These are phyloP conservation scores for Podosphaera xanthii DNA, from an alignment of 2,329 filamentous ascomycete species.

Conservation along the genomic window DNA sequence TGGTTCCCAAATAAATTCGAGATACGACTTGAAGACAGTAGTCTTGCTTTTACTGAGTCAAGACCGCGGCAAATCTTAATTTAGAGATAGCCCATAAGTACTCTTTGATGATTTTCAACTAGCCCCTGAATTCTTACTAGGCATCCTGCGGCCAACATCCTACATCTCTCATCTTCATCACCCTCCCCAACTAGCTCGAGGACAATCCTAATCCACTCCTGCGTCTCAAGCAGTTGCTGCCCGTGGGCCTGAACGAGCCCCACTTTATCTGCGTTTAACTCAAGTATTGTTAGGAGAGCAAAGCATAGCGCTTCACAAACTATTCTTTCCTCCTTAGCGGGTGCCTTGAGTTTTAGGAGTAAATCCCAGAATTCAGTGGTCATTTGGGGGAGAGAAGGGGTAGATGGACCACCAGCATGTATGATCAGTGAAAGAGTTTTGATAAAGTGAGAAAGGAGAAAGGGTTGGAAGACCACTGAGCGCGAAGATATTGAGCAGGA, in stretches of 20 bases:
- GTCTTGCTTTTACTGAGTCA: too few relatives aligned
- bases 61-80: too few relatives aligned
- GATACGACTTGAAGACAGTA: too few relatives aligned
- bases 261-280: conserved; percentile 55
- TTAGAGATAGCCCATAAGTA: conserved; percentile 45
- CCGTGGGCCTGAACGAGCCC: conserved; percentile 52
- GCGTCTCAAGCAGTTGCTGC: conserved; percentile 59
- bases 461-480: conserved; percentile 48
- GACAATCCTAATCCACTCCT: conserved; percentile 61
- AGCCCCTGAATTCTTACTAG: conserved; percentile 60
- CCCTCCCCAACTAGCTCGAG: conserved; percentile 34
- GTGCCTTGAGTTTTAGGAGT: conserved; percentile 45
- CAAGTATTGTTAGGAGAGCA: conserved; percentile 54
- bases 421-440: conserved; percentile 70
- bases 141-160: conserved; percentile 56
- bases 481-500: conserved; percentile 25
- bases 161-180: conserved; percentile 55
- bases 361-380: conserved; percentile 68
- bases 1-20: too few relatives aligned
- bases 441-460: conserved; percentile 56
- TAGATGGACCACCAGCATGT: conserved; percentile 62
- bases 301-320: conserved; percentile 59
- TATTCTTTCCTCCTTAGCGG: conserved; percentile 34
- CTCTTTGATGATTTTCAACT: conserved; percentile 56
- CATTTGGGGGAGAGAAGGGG: conserved; percentile 52